Percentiles rank a stretch among this genome's conserved stretches.
phyloP scores from a whole-genome alignment of 73 alveolate species.

The Paramecium sexaurelia region DNA sequence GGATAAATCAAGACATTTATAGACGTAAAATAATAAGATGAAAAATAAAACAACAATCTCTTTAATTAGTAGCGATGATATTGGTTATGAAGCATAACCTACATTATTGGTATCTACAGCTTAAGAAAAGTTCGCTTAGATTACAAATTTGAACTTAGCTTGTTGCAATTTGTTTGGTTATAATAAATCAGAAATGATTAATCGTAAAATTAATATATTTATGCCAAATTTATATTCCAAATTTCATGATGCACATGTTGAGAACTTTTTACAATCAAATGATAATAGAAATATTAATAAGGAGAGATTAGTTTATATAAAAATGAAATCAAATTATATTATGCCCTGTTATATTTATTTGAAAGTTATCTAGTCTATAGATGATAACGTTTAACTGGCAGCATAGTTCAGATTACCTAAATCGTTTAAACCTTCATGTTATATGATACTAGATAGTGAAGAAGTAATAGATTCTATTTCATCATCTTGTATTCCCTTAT shows the following conservation, averaged over 20 bases:
- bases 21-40: constrained; percentile 50
- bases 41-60: constrained; percentile 18
- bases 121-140: constrained; percentile 60
- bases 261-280: constrained; percentile 46
- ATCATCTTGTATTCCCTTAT: constrained; percentile 41
- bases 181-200: constrained; percentile 59
- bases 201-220: constrained; percentile 57
- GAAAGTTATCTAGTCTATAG: constrained; percentile 53
- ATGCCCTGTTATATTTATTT: constrained; percentile 47
- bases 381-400: constrained; percentile 52
- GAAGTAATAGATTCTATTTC: constrained; percentile 65
- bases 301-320: constrained; percentile 56
- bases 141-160: constrained; percentile 58
- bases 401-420: constrained; percentile 58
- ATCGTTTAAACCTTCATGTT: constrained; percentile 3
- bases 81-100: constrained; percentile 63
- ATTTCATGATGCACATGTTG: constrained; percentile 54
- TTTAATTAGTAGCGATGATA: constrained; percentile 45
- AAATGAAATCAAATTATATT: constrained; percentile 60
- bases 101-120: constrained; percentile 57
- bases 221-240: constrained; percentile 68
- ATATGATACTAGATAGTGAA: constrained; percentile 39
- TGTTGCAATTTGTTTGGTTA: constrained; percentile 62
- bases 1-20: constrained; percentile 60
- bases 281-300: constrained; percentile 45